Percentiles rank a stretch among this genome's conserved stretches.
Conservation (phyloP, 2,329 filamentous ascomycete species). For the Botryotinia narcissicola region DNA sequence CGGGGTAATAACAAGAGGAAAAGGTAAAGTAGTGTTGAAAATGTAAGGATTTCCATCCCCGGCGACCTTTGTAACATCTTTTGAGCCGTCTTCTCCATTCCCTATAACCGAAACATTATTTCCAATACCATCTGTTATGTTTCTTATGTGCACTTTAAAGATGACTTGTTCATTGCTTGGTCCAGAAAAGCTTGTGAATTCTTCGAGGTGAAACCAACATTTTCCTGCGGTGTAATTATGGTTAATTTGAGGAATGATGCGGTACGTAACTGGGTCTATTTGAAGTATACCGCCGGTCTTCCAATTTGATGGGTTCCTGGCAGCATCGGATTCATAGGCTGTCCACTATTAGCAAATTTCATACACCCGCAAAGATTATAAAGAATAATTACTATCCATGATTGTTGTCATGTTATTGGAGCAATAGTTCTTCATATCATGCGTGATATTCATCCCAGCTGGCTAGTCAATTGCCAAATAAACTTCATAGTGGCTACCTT, state of each 20-base stretch:
- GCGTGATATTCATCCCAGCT: neutral
- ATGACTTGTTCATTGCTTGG: neutral
- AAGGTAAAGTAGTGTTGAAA: neutral
- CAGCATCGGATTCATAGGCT: neutral
- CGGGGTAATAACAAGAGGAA: neutral
- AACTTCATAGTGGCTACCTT: neutral
- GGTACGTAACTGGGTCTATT: neutral
- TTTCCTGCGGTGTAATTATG: neutral
- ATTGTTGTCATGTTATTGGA: neutral
- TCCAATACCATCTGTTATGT: neutral
- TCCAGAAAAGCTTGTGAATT: neutral
- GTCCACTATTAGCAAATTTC: neutral
- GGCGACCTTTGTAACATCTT: neutral
- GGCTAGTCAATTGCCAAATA: neutral
- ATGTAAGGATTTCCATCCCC: neutral
- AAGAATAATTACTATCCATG: neutral
- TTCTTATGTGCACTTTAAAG: neutral
- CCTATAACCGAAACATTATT: neutral
- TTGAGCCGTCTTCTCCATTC: neutral
- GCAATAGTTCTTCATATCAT: neutral
- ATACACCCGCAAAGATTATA: rapidly evolving
- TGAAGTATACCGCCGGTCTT: neutral
- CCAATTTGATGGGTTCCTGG: neutral
- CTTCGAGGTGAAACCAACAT: neutral
- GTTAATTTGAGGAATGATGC: neutral